Evolutionary conservation across 805 yeast species (phyloP), one percentile per base, ranked within the genome.

Genomic region (Hanseniaspora lindneri): DNA sequence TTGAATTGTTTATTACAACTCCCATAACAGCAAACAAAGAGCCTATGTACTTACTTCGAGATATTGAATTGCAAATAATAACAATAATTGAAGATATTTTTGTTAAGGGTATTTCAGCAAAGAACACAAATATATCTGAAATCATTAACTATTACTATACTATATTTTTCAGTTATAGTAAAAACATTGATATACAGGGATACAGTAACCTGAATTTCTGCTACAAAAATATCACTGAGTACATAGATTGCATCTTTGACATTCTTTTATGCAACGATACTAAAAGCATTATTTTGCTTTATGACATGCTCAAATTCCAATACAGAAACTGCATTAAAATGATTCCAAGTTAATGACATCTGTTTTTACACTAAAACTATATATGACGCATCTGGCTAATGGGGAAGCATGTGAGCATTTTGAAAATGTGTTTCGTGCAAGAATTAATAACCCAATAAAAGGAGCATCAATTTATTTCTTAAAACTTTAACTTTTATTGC

Each of bases 11-110:
- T 11, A 41, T 54, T 17, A 53, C 54, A 8, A 54, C 57, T 8
- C 56, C 55, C n/a, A 35, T 54, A 41, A 43, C 54, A 3, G 51
- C 53, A 8, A 47, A 54, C 32, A 50, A 52, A 17, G 57, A 54
- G 23, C 47, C 53, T 19, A n/a, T 52, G 11, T 54, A 52, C 33
- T 49, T 52, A 14, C 24, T 53, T 7, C 47, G 56, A 29, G 55
- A 54, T 37, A 52, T 54, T 29, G 54, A 54, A 30, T 47, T 54
- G 6, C 49, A 44, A 30, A 24, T 51, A 8, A 44, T 53, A 4
- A 51, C 50, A 11, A 25, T 49, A 3, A 39, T 49, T 16, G 44
- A 49, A 23, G 35, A 34, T 19, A 21, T 36, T n/a, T 42, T 30
- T 10, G 5, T 29, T 9, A 20, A 20, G n/a, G n/a, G n/a, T n/a